A percentile compares a stretch with the other conserved stretches of the same genome.
Conservation (phyloP, 2,329 filamentous ascomycete genomes). For the Aspergillus calidoustus region DNA sequence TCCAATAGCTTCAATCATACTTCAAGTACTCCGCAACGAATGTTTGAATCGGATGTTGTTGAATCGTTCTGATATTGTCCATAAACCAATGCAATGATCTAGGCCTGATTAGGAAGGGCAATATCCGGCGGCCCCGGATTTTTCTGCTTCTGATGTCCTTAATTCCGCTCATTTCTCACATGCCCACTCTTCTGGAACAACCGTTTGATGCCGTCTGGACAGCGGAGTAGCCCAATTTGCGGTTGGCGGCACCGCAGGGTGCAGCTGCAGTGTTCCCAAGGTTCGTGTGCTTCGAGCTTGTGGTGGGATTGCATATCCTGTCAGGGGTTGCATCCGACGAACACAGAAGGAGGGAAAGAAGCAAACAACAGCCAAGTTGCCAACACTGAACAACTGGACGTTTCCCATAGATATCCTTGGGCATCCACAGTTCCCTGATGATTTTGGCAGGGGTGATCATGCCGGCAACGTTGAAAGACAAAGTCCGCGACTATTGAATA, state of each 20-base stretch:
- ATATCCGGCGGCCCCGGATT: not conserved
- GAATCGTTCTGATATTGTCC: not conserved
- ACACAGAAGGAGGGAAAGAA: slow-evolving; percentile 10
- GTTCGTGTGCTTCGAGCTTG: not conserved
- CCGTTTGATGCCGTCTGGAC: not conserved
- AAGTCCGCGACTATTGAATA: slow-evolving; percentile 8
- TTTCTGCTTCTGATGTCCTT: not conserved
- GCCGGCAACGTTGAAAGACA: slow-evolving; percentile 7
- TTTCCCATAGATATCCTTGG: slow-evolving; percentile 3
- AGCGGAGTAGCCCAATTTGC: not conserved
- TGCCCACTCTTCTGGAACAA: not conserved
- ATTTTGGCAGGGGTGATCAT: not conserved
- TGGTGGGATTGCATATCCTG: slow-evolving; percentile 11
- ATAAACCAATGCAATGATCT: not conserved
- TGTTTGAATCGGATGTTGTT: not conserved
- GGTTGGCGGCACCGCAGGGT: not conserved
- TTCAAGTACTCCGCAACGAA: not conserved
- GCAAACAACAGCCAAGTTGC: slow-evolving; percentile 4
- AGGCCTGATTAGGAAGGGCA: not conserved
- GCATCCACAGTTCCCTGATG: slow-evolving; percentile 3
- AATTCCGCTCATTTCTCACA: not conserved
- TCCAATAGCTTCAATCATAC: not conserved
- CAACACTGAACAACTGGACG: not conserved
- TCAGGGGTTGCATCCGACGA: slow-evolving; percentile 1
- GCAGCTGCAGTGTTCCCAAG: slow-evolving; percentile 3